Conservation (phyloP, 2,329 filamentous ascomycete genomes). For the Orbilia ellipsospora region DNA sequence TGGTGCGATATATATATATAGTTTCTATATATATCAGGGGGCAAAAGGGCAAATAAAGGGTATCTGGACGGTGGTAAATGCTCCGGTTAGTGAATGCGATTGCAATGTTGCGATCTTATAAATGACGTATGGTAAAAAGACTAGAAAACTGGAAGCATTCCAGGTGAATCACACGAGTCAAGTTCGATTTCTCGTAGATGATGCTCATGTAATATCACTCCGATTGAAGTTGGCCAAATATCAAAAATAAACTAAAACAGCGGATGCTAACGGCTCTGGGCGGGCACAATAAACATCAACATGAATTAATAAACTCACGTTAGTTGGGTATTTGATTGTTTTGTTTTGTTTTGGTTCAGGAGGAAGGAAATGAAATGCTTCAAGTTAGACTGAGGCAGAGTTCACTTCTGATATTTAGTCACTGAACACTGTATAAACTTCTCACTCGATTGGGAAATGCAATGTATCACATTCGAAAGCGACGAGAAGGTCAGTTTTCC, state of each 20-base stretch:
- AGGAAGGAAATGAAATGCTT: constrained; percentile 33
- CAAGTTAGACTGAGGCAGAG: constrained; percentile 10
- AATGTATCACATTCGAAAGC: constrained; percentile 43
- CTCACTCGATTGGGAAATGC: constrained; percentile 48
- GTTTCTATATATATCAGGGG: background rate
- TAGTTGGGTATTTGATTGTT: constrained; percentile 1
- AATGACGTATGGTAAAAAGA: constrained; percentile 9
- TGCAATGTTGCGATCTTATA: background rate
- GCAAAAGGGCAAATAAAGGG: background rate
- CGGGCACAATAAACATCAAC: constrained; percentile 23
- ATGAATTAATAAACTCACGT: constrained; percentile 36
- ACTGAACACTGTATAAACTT: constrained; percentile 45
- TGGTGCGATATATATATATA: no score
- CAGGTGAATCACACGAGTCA: background rate
- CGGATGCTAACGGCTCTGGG: constrained; percentile 33
- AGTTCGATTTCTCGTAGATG: constrained; percentile 6
- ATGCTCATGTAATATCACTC: constrained; percentile 12
- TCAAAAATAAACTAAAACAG: background rate
- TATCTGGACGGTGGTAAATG: background rate
- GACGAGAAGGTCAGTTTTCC: constrained; percentile 52
- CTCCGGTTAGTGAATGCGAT: constrained; percentile 26
- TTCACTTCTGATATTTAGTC: constrained; percentile 39
- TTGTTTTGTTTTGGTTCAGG: constrained; percentile 8
- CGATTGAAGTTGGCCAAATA: constrained; percentile 1
- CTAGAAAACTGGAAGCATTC: constrained; percentile 9